Percentiles rank a stretch among this genome's conserved stretches.
Conservation (phyloP, 2,329 filamentous ascomycete genomes). For the Cladosporium sp. region DNA sequence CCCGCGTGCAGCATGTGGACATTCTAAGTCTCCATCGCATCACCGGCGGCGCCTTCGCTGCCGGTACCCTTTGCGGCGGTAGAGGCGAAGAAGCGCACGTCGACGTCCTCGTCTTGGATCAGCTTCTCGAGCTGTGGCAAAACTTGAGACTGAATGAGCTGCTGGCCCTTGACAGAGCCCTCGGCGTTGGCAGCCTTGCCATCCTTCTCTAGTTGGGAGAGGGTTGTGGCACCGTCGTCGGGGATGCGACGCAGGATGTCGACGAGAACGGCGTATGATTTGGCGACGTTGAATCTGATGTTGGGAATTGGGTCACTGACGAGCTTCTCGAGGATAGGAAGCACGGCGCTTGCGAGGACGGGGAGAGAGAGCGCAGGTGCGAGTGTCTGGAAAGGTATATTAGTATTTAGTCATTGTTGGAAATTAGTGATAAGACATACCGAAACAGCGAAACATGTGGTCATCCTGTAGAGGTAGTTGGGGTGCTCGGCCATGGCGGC, state of each 20-base stretch:
- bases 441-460: slow-evolving; percentile 98
- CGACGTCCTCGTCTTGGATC: slow-evolving; percentile 95
- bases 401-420: slow-evolving; percentile 13
- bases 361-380: slow-evolving; percentile 89
- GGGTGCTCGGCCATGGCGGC: slow-evolving; percentile 98
- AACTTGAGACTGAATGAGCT: slow-evolving; percentile 58
- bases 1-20: slow-evolving; percentile 22
- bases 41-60: slow-evolving; percentile 24
- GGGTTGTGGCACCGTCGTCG: slow-evolving; percentile 70
- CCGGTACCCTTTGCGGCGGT: slow-evolving; percentile 68
- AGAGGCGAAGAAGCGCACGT: slow-evolving; percentile 96
- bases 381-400: slow-evolving; percentile 67
- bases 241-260: slow-evolving; percentile 89
- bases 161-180: slow-evolving; percentile 36
- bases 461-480: slow-evolving; percentile 99
- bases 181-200: slow-evolving; percentile 59
- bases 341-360: slow-evolving; percentile 88
- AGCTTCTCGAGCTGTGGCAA: slow-evolving; percentile 91
- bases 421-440: slow-evolving; percentile 59
- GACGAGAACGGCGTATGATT: slow-evolving; percentile 90
- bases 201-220: slow-evolving; percentile 81
- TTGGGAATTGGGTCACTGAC: slow-evolving; percentile 95
- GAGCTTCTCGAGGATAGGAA: slow-evolving; percentile 94
- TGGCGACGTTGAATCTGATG: slow-evolving; percentile 99
- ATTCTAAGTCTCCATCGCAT: slow-evolving; percentile 41